phyloP scores from a whole-genome alignment of 345 rosid species.

The Abelmoschus esculentus region DNA sequence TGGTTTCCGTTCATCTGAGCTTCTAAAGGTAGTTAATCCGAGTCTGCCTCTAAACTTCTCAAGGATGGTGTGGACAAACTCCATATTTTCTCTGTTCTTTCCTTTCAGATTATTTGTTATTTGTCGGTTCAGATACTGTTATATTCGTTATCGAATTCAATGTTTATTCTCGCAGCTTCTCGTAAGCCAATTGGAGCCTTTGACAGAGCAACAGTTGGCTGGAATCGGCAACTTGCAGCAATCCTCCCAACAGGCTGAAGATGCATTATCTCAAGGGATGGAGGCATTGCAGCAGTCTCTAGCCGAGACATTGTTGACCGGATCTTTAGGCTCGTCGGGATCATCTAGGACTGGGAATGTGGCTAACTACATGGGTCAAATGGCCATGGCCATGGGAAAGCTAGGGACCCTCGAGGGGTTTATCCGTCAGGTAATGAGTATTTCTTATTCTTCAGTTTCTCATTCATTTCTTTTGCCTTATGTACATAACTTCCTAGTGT shows the following conservation, averaged over 20 bases:
- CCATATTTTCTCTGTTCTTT: too few relatives aligned
- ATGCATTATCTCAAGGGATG: conserved; percentile 99
- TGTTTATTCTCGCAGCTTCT: conserved; percentile 56
- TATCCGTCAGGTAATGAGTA: conserved; percentile 66
- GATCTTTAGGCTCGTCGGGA: conserved; percentile 77
- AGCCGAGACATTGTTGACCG: conserved; percentile 84
- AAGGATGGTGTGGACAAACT: not conserved
- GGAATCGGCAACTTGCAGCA: conserved; percentile 84
- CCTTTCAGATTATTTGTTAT: too few relatives aligned
- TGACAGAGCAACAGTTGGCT: conserved; percentile 83
- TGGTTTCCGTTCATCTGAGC: conserved; percentile 96
- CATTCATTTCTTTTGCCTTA: not conserved
- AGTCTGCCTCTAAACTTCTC: not conserved
- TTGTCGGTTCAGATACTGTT: too few relatives aligned
- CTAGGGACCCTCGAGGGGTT: conserved; percentile 96
- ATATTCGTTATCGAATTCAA: not conserved
- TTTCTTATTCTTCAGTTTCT: not conserved
- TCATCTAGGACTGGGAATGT: conserved; percentile 84
- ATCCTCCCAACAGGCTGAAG: conserved; percentile 98
- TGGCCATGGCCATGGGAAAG: conserved; percentile 99
- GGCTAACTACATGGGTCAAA: conserved; percentile 97
- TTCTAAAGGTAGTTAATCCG: conserved; percentile 63
- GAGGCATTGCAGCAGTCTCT: conserved; percentile 93
- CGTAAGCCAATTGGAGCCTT: conserved; percentile 80
- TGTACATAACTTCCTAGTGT: not conserved